These are phyloP conservation scores for Xylogone sp. DNA, from an alignment of 2,329 filamentous ascomycete species.

Conservation along the genomic window DNA sequence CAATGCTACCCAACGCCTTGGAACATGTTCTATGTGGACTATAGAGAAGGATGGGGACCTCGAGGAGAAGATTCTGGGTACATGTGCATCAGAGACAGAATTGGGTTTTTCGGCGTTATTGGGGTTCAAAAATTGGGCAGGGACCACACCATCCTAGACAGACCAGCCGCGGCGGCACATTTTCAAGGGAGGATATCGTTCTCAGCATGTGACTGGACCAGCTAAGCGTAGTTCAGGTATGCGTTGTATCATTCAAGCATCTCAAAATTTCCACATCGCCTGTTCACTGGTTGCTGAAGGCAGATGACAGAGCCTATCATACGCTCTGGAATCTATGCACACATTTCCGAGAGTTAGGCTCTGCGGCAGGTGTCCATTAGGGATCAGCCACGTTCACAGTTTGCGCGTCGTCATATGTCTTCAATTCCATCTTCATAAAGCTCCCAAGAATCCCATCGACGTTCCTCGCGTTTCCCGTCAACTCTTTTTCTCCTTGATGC, in stretches of 20 bases:
- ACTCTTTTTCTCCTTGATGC: background rate
- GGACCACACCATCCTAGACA: background rate
- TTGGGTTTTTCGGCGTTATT: background rate
- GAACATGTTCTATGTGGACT: background rate
- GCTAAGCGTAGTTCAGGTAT: constrained; percentile 28
- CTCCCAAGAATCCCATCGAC: background rate
- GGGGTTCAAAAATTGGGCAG: background rate
- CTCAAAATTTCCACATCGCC: constrained; percentile 27
- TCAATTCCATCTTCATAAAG: constrained; percentile 25
- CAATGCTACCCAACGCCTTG: background rate
- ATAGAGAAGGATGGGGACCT: background rate
- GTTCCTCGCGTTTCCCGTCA: background rate
- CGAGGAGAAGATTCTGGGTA: background rate
- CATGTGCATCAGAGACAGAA: background rate
- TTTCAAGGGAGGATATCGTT: constrained; percentile 18
- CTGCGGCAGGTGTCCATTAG: constrained; percentile 27
- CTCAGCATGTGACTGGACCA: constrained; percentile 28
- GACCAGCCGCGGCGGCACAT: constrained; percentile 3
- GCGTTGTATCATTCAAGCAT: constrained; percentile 31
- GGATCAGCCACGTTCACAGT: constrained; percentile 28
- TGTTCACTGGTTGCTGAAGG: constrained; percentile 27
- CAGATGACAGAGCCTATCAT: constrained; percentile 25
- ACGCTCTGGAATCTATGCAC: constrained; percentile 24
- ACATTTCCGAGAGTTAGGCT: constrained; percentile 16
- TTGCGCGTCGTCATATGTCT: constrained; percentile 20